Evolutionary conservation across 768 basidiomycete species (phyloP).

Genomic region (Crucibulum laeve): DNA sequence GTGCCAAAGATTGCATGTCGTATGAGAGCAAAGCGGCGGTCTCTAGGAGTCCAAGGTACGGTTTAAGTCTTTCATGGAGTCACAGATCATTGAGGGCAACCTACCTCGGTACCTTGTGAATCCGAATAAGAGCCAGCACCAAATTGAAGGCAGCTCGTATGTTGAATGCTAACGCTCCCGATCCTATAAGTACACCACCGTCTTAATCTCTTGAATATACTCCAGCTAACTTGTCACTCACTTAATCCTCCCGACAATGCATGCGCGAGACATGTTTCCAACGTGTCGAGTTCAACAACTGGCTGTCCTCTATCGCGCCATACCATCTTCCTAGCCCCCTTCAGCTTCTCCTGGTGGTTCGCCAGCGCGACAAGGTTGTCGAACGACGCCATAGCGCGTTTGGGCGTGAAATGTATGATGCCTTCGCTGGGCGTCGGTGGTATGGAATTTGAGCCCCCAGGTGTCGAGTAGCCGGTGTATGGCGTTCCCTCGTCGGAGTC

Average conservation of each 20-base stretch:
- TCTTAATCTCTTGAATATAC: conserved; percentile 1
- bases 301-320: conserved; percentile 81
- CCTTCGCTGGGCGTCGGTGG: conserved; percentile 17
- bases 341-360: conserved; percentile 74
- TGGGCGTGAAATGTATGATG: conserved; percentile 45
- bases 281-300: conserved; percentile 57
- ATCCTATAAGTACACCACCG: conserved; percentile 43
- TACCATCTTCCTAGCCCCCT: conserved; percentile 72
- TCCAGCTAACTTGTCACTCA: conserved; percentile 42
- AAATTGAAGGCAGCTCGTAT: conserved; percentile 83
- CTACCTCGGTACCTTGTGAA: conserved; percentile 65
- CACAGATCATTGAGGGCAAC: conserved; percentile 9
- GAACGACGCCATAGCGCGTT: conserved; percentile 66
- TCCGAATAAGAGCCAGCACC: conserved; percentile 69
- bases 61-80: neutral
- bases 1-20: conserved; percentile 79
- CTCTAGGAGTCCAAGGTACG: conserved; percentile 29
- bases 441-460: conserved; percentile 3
- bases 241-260: conserved; percentile 67
- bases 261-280: conserved; percentile 68
- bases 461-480: neutral
- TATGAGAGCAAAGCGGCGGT: conserved; percentile 60
- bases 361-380: conserved; percentile 83
- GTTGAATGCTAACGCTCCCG: conserved; percentile 74
- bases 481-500: neutral